These are phyloP conservation scores for Syncephalastrum racemosum DNA, from an alignment of 371 early-diverging fungal species.

Conservation along the genomic window DNA sequence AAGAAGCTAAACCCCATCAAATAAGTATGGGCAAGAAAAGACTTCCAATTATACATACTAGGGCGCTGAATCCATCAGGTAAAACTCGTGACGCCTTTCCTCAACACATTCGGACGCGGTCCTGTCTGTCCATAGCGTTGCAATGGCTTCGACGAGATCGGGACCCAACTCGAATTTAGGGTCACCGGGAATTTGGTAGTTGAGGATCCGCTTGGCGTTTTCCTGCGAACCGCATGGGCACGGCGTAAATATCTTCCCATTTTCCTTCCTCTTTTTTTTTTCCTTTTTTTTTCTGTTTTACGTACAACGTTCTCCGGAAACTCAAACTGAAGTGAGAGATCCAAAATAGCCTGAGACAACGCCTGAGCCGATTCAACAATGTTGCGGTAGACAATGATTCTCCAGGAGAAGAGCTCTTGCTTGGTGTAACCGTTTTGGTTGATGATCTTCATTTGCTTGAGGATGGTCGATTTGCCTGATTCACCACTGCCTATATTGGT, in stretches of 20 bases:
- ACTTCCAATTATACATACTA: constrained; percentile 21
- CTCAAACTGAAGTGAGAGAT: constrained; percentile 46
- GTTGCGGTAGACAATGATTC: constrained; percentile 74
- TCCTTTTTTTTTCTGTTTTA: too few species aligned
- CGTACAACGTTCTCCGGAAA: constrained; percentile 38
- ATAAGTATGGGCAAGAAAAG: background rate
- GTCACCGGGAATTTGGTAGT: constrained; percentile 54
- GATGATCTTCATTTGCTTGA: constrained; percentile 91
- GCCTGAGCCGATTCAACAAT: constrained; percentile 66
- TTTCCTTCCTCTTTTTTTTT: background rate
- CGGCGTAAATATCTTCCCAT: background rate
- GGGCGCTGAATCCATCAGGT: constrained; percentile 74
- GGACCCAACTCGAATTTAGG: constrained; percentile 48
- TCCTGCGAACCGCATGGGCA: constrained; percentile 5
- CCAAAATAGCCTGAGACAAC: constrained; percentile 58
- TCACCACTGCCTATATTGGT: constrained; percentile 71
- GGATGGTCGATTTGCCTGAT: constrained; percentile 85
- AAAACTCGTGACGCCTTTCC: constrained; percentile 61
- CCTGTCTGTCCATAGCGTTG: constrained; percentile 63
- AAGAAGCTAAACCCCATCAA: constrained; percentile 48
- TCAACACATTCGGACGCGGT: constrained; percentile 53
- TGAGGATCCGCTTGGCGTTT: constrained; percentile 34
- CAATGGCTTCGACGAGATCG: constrained; percentile 60
- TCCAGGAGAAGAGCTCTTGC: constrained; percentile 70
- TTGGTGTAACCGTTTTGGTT: constrained; percentile 83